phyloP scores from a whole-genome alignment of 2,329 filamentous ascomycete genomes.

The Chalara sp. region DNA sequence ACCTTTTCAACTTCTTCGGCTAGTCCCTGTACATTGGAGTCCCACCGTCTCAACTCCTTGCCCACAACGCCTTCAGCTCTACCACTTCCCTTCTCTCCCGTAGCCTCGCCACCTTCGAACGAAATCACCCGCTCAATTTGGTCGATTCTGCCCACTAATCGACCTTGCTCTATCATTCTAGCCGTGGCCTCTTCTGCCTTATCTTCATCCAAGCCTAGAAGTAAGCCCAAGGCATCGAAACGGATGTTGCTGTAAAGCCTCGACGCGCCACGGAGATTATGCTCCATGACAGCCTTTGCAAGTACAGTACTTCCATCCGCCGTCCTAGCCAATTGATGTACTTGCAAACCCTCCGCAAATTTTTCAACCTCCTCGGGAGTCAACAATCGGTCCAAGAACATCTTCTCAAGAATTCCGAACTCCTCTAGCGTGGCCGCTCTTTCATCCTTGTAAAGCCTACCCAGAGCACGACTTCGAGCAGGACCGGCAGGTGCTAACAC shows the following conservation, averaged over 20 bases:
- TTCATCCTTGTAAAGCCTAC: conserved; percentile 89
- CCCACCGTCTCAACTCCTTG: conserved; percentile 77
- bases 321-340: conserved; percentile 86
- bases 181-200: conserved; percentile 89
- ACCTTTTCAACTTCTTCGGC: conserved; percentile 87
- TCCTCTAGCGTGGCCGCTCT: conserved; percentile 68
- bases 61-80: conserved; percentile 56
- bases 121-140: conserved; percentile 85
- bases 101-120: conserved; percentile 72
- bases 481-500: conserved; percentile 90
- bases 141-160: conserved; percentile 83
- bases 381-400: conserved; percentile 86
- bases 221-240: conserved; percentile 65
- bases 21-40: conserved; percentile 77
- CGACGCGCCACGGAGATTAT: conserved; percentile 86
- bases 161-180: conserved; percentile 91
- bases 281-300: conserved; percentile 88
- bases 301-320: conserved; percentile 89
- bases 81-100: conserved; percentile 61
- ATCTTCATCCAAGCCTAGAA: conserved; percentile 72
- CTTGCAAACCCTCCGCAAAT: conserved; percentile 73
- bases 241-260: conserved; percentile 72
- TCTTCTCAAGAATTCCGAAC: conserved; percentile 89
- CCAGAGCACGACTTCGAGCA: conserved; percentile 70
- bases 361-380: conserved; percentile 75